These are phyloP conservation scores for Durotheca rogersii DNA, from an alignment of 495 filamentous ascomycete species.

Conservation along the genomic window DNA sequence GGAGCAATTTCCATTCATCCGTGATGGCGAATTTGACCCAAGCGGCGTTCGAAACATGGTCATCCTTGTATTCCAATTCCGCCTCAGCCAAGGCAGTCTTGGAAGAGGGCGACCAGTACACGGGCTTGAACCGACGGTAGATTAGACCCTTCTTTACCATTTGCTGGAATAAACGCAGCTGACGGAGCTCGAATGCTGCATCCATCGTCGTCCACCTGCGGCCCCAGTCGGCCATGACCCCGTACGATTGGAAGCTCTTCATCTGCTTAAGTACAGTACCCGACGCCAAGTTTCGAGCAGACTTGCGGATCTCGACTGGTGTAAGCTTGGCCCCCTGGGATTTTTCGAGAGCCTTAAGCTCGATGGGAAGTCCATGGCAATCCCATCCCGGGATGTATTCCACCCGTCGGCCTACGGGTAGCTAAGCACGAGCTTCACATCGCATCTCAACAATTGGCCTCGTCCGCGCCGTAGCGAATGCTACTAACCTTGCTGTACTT, in stretches of 20 bases:
- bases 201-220: constrained; percentile 91
- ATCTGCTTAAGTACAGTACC: constrained; percentile 79
- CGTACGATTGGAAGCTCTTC: constrained; percentile 77
- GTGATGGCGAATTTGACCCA: constrained; percentile 77
- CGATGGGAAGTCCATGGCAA: constrained; percentile 96
- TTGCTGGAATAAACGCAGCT: constrained; percentile 78
- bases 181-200: constrained; percentile 77
- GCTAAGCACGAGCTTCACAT: constrained; percentile 11
- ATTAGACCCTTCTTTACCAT: constrained; percentile 86
- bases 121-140: constrained; percentile 84
- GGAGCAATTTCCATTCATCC: constrained; percentile 45
- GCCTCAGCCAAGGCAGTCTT: constrained; percentile 91
- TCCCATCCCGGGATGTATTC: constrained; percentile 97
- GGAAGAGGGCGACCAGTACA: constrained; percentile 94
- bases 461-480: constrained; percentile 5
- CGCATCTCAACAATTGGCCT: not conserved
- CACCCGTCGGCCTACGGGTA: constrained; percentile 56
- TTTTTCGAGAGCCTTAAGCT: constrained; percentile 85
- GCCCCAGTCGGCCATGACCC: constrained; percentile 95
- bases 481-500: constrained; percentile 67
- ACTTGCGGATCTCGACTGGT: constrained; percentile 57
- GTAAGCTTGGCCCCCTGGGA: constrained; percentile 38
- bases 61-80: constrained; percentile 90
- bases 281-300: constrained; percentile 72
- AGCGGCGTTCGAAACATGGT: constrained; percentile 76